Evolutionary conservation across 2,329 filamentous ascomycete species (phyloP).

Genomic region (Alternaria atra): DNA sequence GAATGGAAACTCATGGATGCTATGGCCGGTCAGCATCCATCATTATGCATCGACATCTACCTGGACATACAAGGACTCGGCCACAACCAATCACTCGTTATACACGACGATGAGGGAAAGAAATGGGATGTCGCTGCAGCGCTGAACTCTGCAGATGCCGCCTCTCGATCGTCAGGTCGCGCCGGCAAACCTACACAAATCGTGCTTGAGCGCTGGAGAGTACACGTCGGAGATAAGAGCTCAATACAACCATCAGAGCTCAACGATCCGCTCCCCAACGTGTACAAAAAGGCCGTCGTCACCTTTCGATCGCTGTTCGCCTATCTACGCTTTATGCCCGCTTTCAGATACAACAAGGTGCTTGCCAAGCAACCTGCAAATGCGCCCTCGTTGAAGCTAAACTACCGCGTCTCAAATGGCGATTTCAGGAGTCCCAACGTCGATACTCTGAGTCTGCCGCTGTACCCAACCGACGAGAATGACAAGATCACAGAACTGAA

Average conservation of each 20-base stretch:
- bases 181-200: slow-evolving; percentile 69
- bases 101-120: slow-evolving; percentile 88
- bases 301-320: slow-evolving; percentile 90
- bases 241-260: slow-evolving; percentile 66
- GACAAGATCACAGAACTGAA: slow-evolving; percentile 72
- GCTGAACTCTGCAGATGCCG: slow-evolving; percentile 68
- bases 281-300: slow-evolving; percentile 97
- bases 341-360: slow-evolving; percentile 83
- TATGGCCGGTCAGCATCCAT: slow-evolving; percentile 78
- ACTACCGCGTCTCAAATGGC: slow-evolving; percentile 79
- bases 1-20: slow-evolving; percentile 84
- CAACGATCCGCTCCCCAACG: slow-evolving; percentile 74
- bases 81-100: slow-evolving; percentile 84
- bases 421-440: slow-evolving; percentile 61
- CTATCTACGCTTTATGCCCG: slow-evolving; percentile 81
- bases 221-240: slow-evolving; percentile 74
- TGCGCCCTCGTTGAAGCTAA: slow-evolving; percentile 72
- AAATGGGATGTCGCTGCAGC: slow-evolving; percentile 91
- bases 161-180: slow-evolving; percentile 58
- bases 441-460: slow-evolving; percentile 75
- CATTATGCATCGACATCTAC: slow-evolving; percentile 89
- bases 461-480: slow-evolving; percentile 63
- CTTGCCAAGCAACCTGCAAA: slow-evolving; percentile 73
- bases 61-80: slow-evolving; percentile 81
- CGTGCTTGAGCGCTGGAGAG: slow-evolving; percentile 87